Conservation (phyloP, 352 stramenopile species). For the Globisporangium rhizosaccharum region DNA sequence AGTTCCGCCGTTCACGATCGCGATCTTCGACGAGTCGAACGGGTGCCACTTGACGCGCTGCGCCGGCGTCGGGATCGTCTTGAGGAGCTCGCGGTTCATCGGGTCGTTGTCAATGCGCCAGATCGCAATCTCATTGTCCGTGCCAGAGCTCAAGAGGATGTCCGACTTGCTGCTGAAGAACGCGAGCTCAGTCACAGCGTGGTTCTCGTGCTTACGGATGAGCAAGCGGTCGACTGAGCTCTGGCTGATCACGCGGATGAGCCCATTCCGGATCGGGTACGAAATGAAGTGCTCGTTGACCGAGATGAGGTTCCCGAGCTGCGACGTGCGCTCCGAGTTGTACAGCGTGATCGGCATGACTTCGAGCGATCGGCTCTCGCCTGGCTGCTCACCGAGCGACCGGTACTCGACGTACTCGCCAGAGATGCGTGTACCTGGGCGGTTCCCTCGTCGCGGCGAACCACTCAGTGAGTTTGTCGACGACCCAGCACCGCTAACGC, state of each 20-base stretch:
- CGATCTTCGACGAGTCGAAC: constrained; percentile 67
- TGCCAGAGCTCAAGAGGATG: constrained; percentile 57
- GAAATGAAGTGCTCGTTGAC: constrained; percentile 85
- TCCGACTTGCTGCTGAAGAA: constrained; percentile 76
- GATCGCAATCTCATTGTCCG: constrained; percentile 69
- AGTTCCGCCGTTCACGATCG: constrained; percentile 55
- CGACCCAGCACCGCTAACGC: constrained; percentile 34
- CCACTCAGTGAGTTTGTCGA: constrained; percentile 36
- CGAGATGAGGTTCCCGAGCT: constrained; percentile 68
- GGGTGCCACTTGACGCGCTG: constrained; percentile 82
- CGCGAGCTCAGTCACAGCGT: constrained; percentile 62
- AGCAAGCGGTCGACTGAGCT: constrained; percentile 68
- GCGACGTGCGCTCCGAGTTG: constrained; percentile 65
- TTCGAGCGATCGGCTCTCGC: constrained; percentile 61
- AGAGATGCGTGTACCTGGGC: constrained; percentile 40
- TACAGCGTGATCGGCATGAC: constrained; percentile 84
- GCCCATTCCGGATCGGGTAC: constrained; percentile 79
- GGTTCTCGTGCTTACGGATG: constrained; percentile 69
- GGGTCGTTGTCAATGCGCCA: constrained; percentile 64
- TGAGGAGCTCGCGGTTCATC: constrained; percentile 64
- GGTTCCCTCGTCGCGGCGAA: constrained; percentile 30
- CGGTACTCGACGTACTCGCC: constrained; percentile 57
- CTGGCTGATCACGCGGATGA: constrained; percentile 83
- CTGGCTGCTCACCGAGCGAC: constrained; percentile 25
- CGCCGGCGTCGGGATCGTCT: constrained; percentile 45